Evolutionary conservation across 75 land plant genomes (phyloP).

Genomic region (Chamaecyparis obtusa): DNA sequence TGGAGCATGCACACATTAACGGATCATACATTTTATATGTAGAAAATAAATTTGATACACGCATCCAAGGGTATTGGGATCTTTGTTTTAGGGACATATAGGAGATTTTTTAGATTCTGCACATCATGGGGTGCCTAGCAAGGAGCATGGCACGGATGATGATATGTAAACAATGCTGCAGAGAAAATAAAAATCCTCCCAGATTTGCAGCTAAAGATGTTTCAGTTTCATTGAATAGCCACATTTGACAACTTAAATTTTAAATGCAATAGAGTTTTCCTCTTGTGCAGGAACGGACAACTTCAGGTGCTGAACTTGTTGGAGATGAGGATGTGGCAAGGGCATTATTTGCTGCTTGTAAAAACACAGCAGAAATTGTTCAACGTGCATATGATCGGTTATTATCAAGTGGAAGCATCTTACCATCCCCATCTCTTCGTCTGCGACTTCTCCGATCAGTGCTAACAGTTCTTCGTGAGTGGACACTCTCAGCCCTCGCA

Average conservation of each 20-base stretch:
- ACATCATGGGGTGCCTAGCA: too few relatives aligned
- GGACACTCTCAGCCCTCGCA: slow-evolving; percentile 62
- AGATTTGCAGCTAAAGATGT: neutral
- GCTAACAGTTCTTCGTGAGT: slow-evolving; percentile 88
- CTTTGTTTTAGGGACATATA: too few relatives aligned
- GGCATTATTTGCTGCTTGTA: slow-evolving; percentile 86
- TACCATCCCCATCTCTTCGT: slow-evolving; percentile 70
- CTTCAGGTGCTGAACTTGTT: slow-evolving; percentile 61
- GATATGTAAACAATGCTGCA: too few relatives aligned
- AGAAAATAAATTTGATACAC: too few relatives aligned
- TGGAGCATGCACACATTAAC: too few relatives aligned
- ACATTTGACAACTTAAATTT: neutral
- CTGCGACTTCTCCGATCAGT: slow-evolving; percentile 88
- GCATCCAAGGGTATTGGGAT: too few relatives aligned
- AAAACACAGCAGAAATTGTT: slow-evolving; percentile 83
- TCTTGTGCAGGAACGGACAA: slow-evolving; percentile 58
- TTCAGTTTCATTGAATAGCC: neutral
- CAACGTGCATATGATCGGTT: slow-evolving; percentile 81
- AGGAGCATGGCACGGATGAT: too few relatives aligned
- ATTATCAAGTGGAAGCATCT: slow-evolving; percentile 68
- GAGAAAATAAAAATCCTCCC: too few relatives aligned
- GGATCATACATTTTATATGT: too few relatives aligned
- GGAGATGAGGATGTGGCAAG: slow-evolving; percentile 97
- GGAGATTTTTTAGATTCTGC: too few relatives aligned
- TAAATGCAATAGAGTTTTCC: neutral